These are phyloP conservation scores for Teratosphaeria epicoccoides DNA, from an alignment of 2,329 filamentous ascomycete genomes.

Conservation along the genomic window DNA sequence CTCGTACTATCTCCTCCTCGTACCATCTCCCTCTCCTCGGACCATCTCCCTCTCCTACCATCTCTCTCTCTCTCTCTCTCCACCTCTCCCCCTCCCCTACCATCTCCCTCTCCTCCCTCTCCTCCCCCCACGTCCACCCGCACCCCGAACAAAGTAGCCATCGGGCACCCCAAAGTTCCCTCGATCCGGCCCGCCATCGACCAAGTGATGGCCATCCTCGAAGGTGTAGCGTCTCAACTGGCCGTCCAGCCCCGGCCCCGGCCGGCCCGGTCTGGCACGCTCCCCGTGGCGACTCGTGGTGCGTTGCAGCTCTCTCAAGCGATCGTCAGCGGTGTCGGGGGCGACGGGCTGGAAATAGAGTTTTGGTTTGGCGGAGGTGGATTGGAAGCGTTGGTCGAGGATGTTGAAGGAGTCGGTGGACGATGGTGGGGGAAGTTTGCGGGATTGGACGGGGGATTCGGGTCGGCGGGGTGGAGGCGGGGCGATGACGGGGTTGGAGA, in stretches of 20 bases:
- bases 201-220: conserved; percentile 33
- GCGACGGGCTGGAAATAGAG: conserved; percentile 57
- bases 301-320: conserved; percentile 50
- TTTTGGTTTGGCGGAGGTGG: conserved; percentile 51
- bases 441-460: neutral
- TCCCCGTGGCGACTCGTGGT: conserved; percentile 34
- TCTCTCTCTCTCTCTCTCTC: too few species aligned
- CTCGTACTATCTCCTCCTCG: too few species aligned
- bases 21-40: too few species aligned
- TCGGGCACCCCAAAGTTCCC: conserved; percentile 18
- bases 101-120: conserved; percentile 12
- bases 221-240: conserved; percentile 34
- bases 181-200: conserved; percentile 31
- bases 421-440: conserved; percentile 2
- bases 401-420: conserved; percentile 8
- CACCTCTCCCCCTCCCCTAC: conserved; percentile 4
- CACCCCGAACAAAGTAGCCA: conserved; percentile 5
- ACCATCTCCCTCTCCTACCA: too few species aligned
- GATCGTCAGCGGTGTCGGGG: conserved; percentile 51
- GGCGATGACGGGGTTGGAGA: neutral
- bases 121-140: conserved; percentile 12
- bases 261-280: conserved; percentile 1
- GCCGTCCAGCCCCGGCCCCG: conserved; percentile 15
- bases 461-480: neutral
- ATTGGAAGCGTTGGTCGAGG: conserved; percentile 51